These are phyloP conservation scores for Murraya paniculata DNA, from an alignment of 345 rosid genomes.

Conservation along the genomic window DNA sequence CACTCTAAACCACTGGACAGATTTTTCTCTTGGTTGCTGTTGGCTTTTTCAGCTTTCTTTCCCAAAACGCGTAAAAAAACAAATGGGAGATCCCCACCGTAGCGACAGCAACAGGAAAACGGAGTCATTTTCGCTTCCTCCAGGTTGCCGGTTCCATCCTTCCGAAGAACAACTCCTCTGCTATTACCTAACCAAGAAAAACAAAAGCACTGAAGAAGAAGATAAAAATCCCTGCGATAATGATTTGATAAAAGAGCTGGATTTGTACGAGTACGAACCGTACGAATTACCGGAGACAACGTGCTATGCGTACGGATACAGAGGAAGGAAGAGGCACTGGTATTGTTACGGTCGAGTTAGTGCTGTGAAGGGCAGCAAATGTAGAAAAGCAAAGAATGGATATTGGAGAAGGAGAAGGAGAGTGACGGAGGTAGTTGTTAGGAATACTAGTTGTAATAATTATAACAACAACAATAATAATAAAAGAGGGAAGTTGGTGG, in stretches of 20 bases:
- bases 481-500: conserved; percentile 21
- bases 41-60: background rate
- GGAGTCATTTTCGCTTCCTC: conserved; percentile 26
- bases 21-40: background rate
- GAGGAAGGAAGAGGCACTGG: conserved; percentile 49
- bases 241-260: conserved; percentile 44
- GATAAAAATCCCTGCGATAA: conserved; percentile 7
- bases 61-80: no score
- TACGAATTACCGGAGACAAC: conserved; percentile 36
- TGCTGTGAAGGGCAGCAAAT: conserved; percentile 18
- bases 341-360: conserved; percentile 32
- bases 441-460: background rate
- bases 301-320: conserved; percentile 28
- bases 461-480: conserved; percentile 9
- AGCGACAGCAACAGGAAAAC: background rate
- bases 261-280: conserved; percentile 39
- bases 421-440: conserved; percentile 26
- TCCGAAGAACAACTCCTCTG: conserved; percentile 41
- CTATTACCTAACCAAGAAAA: conserved; percentile 43
- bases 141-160: conserved; percentile 48
- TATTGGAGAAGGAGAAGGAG: conserved; percentile 41
- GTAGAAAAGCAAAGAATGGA: conserved; percentile 39
- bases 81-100: background rate
- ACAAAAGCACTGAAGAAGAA: background rate
- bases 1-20: background rate